A percentile compares a stretch with the other conserved stretches of the same genome.
phyloP scores from a whole-genome alignment of 2,329 filamentous ascomycete species.

The Hypoxylon sp. region DNA sequence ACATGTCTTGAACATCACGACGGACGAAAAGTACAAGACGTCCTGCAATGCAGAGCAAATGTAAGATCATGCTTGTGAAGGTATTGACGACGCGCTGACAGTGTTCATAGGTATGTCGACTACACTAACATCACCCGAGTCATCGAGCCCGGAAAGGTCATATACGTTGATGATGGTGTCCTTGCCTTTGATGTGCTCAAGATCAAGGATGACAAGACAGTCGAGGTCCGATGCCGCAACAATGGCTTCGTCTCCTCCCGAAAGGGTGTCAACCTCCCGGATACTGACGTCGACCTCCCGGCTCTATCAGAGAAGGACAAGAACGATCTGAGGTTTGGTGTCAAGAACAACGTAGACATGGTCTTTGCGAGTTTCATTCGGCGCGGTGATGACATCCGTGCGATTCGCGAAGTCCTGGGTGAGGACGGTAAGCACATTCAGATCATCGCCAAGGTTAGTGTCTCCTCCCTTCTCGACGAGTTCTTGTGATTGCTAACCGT shows the following conservation, averaged over 20 bases:
- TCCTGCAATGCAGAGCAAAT: constrained; percentile 90
- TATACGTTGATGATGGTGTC: constrained; percentile 98
- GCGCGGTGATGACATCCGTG: constrained; percentile 85
- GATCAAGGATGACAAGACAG: constrained; percentile 86
- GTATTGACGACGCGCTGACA: constrained; percentile 10
- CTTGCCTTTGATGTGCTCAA: constrained; percentile 94
- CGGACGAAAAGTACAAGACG: constrained; percentile 89
- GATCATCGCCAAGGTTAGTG: constrained; percentile 84
- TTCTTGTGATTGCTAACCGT: constrained; percentile 8
- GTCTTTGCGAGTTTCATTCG: constrained; percentile 99
- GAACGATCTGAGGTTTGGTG: constrained; percentile 90
- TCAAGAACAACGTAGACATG: constrained; percentile 99
- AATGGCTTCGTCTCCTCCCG: constrained; percentile 98
- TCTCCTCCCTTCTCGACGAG: background rate
- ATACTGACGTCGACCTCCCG: constrained; percentile 97
- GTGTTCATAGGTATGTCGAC: constrained; percentile 79
- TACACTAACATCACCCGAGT: constrained; percentile 99
- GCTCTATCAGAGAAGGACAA: constrained; percentile 99
- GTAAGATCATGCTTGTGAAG: constrained; percentile 58
- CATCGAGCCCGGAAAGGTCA: constrained; percentile 86
- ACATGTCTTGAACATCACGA: constrained; percentile 92
- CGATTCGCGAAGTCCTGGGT: constrained; percentile 91
- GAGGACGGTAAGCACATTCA: constrained; percentile 94
- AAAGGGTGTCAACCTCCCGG: constrained; percentile 99
- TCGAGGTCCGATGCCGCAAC: constrained; percentile 89